Base-by-base conservation (phyloP, 2,329 filamentous ascomycete species). In the Ceratocystis destructans region DNA sequence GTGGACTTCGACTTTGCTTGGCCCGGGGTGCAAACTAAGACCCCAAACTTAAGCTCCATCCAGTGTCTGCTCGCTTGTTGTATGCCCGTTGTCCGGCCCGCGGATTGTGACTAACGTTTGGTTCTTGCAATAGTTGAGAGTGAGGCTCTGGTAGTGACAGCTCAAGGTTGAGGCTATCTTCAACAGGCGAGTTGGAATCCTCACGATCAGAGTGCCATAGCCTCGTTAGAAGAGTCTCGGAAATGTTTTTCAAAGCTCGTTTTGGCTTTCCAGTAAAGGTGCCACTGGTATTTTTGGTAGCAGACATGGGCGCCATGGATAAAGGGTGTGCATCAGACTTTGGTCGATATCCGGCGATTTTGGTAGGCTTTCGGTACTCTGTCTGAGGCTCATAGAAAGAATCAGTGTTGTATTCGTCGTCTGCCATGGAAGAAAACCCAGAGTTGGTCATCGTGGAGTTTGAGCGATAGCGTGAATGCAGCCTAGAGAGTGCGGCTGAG, bases 21-120 rank as follows among this genome's bases (percentile, higher is more conserved):
- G n/a, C 57, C 57, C 55, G 57, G 64, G 64, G 55, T 31, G 53
- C 53, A 46, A 65, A 65, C 64, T 61, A 65, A 33, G 64, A 48
- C 41, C 64, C 64, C 64, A 65, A 55, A 48, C 53, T 65, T 44
- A 65, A 48, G 22, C 64, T 25, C 64, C 64, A 65, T 25, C 31
- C 45, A 17, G 64, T 61, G 55, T 65, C 64, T 48, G 25, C 64
- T 65, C 55, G 53, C 53, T 50, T 65, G 53, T 25, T 25, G n/a
- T 33, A 28, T 25, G 20, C 64, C 57, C 45, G 46, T 46, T 33
- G 8, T 15, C 22, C 7, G 17, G 25, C 17, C 22, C 25, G 33
- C 2, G 41, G 1, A 33, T 61, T 37, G 8, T 61, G 41, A 44
- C 7, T 45, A 28, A 25, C 7, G 15, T 31, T 45, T 53, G 17